phyloP scores from a whole-genome alignment of 2,329 filamentous ascomycete genomes.

The Stachybotrys echinatus region DNA sequence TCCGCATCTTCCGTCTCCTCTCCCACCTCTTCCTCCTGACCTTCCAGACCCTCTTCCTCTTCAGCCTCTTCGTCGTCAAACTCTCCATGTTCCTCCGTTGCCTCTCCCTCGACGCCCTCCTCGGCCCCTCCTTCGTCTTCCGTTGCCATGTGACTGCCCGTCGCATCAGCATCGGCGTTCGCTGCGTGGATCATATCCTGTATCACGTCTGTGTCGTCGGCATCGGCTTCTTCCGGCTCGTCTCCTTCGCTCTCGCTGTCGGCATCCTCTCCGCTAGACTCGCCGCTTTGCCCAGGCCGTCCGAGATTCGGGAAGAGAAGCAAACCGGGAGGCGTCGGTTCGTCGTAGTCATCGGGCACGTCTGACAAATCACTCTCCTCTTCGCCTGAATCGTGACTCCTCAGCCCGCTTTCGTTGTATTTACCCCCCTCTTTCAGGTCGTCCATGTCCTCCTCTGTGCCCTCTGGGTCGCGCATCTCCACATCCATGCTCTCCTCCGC shows the following conservation, averaged over 20 bases:
- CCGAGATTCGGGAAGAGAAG: slow-evolving; percentile 44
- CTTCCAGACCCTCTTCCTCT: slow-evolving; percentile 13
- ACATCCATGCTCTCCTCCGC: slow-evolving; percentile 26
- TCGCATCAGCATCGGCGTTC: too few relatives aligned
- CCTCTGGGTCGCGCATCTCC: slow-evolving; percentile 39
- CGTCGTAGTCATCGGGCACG: slow-evolving; percentile 52
- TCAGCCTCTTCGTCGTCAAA: slow-evolving; percentile 11
- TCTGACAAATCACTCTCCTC: slow-evolving; percentile 68
- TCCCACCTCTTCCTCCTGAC: not conserved
- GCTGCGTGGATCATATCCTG: too few relatives aligned
- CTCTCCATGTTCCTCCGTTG: not conserved
- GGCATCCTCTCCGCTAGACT: slow-evolving; percentile 27
- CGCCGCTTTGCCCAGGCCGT: slow-evolving; percentile 19
- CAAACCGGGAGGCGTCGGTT: slow-evolving; percentile 47
- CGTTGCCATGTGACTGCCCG: too few relatives aligned
- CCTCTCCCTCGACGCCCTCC: not conserved
- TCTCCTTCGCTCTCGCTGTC: slow-evolving; percentile 30
- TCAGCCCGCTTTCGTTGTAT: slow-evolving; percentile 29
- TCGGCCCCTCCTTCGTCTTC: too few relatives aligned
- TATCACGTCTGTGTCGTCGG: too few relatives aligned
- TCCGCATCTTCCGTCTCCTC: slow-evolving; percentile 14
- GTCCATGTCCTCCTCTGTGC: slow-evolving; percentile 20
- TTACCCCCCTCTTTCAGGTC: slow-evolving; percentile 18
- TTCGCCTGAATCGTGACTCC: slow-evolving; percentile 61
- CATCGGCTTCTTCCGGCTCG: slow-evolving; percentile 10